Evolutionary conservation across 768 basidiomycete genomes (phyloP).

Genomic region (Hericium coralloides): DNA sequence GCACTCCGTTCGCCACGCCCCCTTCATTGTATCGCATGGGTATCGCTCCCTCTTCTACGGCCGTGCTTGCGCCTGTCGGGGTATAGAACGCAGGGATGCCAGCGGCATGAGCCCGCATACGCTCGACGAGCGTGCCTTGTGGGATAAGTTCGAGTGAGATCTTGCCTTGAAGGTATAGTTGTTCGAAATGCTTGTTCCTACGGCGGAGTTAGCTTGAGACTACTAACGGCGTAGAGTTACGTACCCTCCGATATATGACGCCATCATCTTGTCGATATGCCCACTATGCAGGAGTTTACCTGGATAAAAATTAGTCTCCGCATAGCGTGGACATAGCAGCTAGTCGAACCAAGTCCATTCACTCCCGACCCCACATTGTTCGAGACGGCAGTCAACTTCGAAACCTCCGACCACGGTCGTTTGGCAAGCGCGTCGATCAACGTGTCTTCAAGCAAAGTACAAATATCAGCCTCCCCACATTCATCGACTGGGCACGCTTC

Average conservation of each 20-base stretch:
- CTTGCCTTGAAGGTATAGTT: slow-evolving; percentile 68
- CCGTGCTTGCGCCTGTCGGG: slow-evolving; percentile 82
- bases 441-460: slow-evolving; percentile 45
- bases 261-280: slow-evolving; percentile 77
- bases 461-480: neutral
- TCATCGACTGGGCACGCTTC: too few species aligned
- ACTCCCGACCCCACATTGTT: slow-evolving; percentile 78
- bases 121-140: slow-evolving; percentile 85
- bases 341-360: slow-evolving; percentile 53
- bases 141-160: slow-evolving; percentile 85
- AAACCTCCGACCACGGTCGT: slow-evolving; percentile 52
- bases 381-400: slow-evolving; percentile 70
- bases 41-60: slow-evolving; percentile 71
- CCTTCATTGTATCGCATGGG: slow-evolving; percentile 73
- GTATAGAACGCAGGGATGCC: slow-evolving; percentile 94
- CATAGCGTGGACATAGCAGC: neutral
- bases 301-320: slow-evolving; percentile 19
- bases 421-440: slow-evolving; percentile 69
- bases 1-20: slow-evolving; percentile 61
- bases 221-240: slow-evolving; percentile 11
- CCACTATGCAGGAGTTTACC: slow-evolving; percentile 67
- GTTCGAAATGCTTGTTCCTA: slow-evolving; percentile 84
- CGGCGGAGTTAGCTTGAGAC: neutral
- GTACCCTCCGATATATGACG: slow-evolving; percentile 84
- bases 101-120: slow-evolving; percentile 80